Conservation (phyloP, 495 filamentous ascomycete species). For the Copromyces sp. region DNA sequence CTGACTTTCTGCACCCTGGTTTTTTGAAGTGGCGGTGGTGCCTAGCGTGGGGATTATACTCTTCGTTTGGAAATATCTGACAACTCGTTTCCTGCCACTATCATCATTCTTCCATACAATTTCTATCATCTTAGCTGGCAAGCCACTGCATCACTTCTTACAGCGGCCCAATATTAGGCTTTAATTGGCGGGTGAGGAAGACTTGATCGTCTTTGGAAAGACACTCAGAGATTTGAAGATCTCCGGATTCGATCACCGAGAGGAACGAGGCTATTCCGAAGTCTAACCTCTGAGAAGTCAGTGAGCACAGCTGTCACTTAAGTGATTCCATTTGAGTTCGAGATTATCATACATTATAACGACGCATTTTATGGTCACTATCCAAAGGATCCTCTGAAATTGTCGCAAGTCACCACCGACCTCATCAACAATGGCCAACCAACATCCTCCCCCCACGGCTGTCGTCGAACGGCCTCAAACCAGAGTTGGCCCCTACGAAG, state of each 20-base stretch:
- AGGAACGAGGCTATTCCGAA: neutral
- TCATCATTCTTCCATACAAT: too few species aligned
- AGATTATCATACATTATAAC: neutral
- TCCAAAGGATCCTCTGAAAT: neutral
- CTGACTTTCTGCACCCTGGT: neutral
- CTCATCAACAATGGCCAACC: neutral
- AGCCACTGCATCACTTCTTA: neutral
- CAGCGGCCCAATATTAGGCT: neutral
- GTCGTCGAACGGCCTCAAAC: neutral
- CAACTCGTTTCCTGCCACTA: neutral
- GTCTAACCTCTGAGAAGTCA: neutral
- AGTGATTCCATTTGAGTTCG: neutral
- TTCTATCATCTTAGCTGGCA: neutral
- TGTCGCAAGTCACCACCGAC: neutral
- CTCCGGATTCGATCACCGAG: neutral
- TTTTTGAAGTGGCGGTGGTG: neutral
- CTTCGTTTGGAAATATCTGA: neutral
- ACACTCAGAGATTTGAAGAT: neutral
- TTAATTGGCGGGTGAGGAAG: neutral
- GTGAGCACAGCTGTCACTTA: neutral
- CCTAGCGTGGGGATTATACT: neutral
- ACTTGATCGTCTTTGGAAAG: neutral
- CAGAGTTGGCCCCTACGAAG: neutral
- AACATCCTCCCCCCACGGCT: neutral
- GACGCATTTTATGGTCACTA: neutral